Base-by-base conservation (phyloP, 495 filamentous ascomycete species). In the Hyaloscypha finlandica region DNA sequence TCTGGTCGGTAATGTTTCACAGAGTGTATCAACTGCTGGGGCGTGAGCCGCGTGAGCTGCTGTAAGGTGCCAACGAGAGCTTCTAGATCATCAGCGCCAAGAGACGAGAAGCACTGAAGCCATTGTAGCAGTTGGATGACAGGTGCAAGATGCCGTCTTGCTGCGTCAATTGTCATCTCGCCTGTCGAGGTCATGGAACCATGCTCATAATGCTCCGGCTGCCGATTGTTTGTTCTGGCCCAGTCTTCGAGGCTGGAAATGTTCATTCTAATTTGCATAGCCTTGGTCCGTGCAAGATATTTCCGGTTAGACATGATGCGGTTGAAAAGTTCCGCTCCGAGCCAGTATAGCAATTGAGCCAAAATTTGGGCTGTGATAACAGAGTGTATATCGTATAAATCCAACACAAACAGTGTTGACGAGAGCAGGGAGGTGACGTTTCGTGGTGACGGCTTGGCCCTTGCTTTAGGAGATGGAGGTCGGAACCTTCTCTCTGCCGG, bases 241-340 rank as follows among this genome's bases (percentile, higher is more conserved):
- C 95, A 99, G 74, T 99, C 95, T 76, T 99, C 95, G 53, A 99
- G 81, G 2, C 85, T 87, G 4, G 95, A 98, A 31, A 98, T 88
- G 75, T 99, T 99, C 92, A 99, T 97, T 67, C 95, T 92, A 67
- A 99, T 97, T 73, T 99, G 96, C 95, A 99, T 98, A 6, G 95
- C 95, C 76, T 99, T 99, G 16, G 95, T 99, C 35, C 95, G 88
- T 6, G 95, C 94, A 8, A 99, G 85, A 73, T 97, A 99, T 75
- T 93, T 92, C 64, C 92, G 89, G 68, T 93, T 97, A 16, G 90
- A 93, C 89, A 98, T 94, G 74, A 98, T 92, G 66, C 96, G 92
- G 75, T 99, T 99, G 81, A 99, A 99, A 16, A 98, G 85, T 74
- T 99, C 95, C 0, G 94, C 93, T 2, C 95, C 89, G 16, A 99